These are phyloP conservation scores for Apiosordaria backusii DNA, from an alignment of 495 filamentous ascomycete species.

Conservation along the genomic window DNA sequence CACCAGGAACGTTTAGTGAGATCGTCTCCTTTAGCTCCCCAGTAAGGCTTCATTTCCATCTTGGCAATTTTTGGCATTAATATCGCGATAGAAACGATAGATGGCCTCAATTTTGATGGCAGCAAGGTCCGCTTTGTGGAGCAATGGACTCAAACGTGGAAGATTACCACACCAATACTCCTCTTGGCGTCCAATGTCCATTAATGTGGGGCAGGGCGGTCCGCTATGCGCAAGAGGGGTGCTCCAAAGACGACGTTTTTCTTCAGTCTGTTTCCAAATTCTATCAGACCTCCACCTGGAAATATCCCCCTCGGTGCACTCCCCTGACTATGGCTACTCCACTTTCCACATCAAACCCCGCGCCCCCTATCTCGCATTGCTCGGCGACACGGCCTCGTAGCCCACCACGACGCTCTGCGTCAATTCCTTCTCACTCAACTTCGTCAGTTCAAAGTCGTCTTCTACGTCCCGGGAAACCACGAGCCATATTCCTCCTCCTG, in stretches of 20 bases:
- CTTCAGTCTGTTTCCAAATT: constrained; percentile 41
- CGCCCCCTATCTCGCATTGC: constrained; percentile 51
- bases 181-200: neutral
- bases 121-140: neutral
- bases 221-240: neutral
- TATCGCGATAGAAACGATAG: neutral
- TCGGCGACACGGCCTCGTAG: constrained; percentile 53
- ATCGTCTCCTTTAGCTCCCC: too few species aligned
- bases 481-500: constrained; percentile 51
- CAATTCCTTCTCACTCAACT: constrained; percentile 47
- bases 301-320: neutral
- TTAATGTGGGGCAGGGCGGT: neutral
- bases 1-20: too few species aligned
- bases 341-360: constrained; percentile 42
- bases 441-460: constrained; percentile 42
- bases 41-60: too few species aligned
- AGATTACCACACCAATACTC: neutral
- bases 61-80: too few species aligned
- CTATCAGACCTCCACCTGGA: constrained; percentile 59
- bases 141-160: neutral
- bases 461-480: constrained; percentile 56
- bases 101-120: neutral
- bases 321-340: constrained; percentile 39
- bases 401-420: constrained; percentile 38
- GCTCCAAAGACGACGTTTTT: neutral